These are phyloP conservation scores for Synchytrium microbalum DNA, from an alignment of 371 early-diverging fungal species.

Conservation along the genomic window DNA sequence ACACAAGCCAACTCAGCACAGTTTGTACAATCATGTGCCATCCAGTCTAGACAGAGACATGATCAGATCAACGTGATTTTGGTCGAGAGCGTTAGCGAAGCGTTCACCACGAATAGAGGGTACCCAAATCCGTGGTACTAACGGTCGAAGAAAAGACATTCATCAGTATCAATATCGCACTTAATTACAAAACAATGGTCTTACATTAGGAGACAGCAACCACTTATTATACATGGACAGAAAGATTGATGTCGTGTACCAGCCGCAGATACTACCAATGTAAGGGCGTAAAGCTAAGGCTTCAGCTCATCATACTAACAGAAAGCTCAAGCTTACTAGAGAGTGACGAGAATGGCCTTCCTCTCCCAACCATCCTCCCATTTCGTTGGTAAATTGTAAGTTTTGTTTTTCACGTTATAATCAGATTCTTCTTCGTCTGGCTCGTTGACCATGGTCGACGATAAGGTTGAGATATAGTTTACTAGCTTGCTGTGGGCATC, in stretches of 20 bases:
- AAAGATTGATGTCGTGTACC: constrained; percentile 58
- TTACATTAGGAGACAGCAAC: constrained; percentile 52
- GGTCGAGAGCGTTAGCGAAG: constrained; percentile 61
- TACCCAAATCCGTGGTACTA: background rate
- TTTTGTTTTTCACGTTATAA: too few species aligned
- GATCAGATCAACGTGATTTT: constrained; percentile 57
- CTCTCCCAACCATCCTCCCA: background rate
- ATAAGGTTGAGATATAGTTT: too few species aligned
- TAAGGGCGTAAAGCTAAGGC: background rate
- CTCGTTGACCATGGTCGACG: too few species aligned
- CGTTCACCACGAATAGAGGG: background rate
- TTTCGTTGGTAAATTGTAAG: too few species aligned
- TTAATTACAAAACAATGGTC: background rate
- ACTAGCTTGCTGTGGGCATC: too few species aligned
- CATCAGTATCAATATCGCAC: background rate
- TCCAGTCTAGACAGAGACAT: constrained; percentile 28
- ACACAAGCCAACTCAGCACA: constrained; percentile 42
- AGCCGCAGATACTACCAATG: constrained; percentile 8
- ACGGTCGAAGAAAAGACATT: constrained; percentile 37
- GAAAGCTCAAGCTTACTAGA: background rate
- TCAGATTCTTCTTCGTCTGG: too few species aligned
- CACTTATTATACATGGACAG: constrained; percentile 84
- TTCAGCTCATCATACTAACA: background rate
- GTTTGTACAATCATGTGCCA: constrained; percentile 55
- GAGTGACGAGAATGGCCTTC: background rate